phyloP scores from a whole-genome alignment of 805 yeast genomes.

The Candida sakaeoensis region DNA sequence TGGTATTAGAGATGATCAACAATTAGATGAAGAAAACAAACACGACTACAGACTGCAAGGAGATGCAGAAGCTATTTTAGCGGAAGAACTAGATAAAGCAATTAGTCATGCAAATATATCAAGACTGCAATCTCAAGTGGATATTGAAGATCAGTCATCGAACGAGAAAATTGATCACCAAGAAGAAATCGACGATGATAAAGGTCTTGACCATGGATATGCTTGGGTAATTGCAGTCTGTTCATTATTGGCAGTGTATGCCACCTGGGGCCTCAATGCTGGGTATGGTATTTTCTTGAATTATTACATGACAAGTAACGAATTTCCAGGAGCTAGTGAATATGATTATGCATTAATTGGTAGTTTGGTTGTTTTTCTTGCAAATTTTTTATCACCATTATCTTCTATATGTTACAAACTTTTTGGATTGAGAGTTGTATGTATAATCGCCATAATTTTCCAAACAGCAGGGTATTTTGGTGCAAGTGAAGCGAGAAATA shows the following conservation, averaged over 20 bases:
- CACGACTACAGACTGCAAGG: slow-evolving; percentile 12
- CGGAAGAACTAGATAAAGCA: slow-evolving; percentile 16
- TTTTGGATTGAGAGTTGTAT: slow-evolving; percentile 47
- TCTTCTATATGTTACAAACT: slow-evolving; percentile 44
- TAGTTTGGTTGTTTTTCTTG: slow-evolving; percentile 44
- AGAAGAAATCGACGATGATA: slow-evolving; percentile 2
- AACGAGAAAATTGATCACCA: slow-evolving; percentile 5
- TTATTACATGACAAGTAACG: slow-evolving; percentile 36
- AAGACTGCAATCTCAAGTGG: slow-evolving; percentile 4
- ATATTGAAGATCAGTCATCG: slow-evolving; percentile 6
- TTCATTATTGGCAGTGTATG: slow-evolving; percentile 40
- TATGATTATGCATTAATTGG: slow-evolving; percentile 53
- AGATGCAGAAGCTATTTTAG: slow-evolving; percentile 15
- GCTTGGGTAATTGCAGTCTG: slow-evolving; percentile 54
- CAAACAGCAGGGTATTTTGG: slow-evolving; percentile 44
- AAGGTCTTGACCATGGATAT: slow-evolving; percentile 42
- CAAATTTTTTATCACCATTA: slow-evolving; percentile 56
- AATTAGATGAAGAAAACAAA: slow-evolving; percentile 14
- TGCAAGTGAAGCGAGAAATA: slow-evolving; percentile 47
- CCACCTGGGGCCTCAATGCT: slow-evolving; percentile 59
- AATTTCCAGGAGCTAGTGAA: slow-evolving; percentile 41
- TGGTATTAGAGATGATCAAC: slow-evolving; percentile 21
- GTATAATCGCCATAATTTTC: slow-evolving; percentile 43
- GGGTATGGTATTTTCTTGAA: slow-evolving; percentile 56
- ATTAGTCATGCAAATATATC: slow-evolving; percentile 9